Evolutionary conservation across 1,284 basidiomycete genomes (phyloP).

Genomic region (Ganoderma lucidum): DNA sequence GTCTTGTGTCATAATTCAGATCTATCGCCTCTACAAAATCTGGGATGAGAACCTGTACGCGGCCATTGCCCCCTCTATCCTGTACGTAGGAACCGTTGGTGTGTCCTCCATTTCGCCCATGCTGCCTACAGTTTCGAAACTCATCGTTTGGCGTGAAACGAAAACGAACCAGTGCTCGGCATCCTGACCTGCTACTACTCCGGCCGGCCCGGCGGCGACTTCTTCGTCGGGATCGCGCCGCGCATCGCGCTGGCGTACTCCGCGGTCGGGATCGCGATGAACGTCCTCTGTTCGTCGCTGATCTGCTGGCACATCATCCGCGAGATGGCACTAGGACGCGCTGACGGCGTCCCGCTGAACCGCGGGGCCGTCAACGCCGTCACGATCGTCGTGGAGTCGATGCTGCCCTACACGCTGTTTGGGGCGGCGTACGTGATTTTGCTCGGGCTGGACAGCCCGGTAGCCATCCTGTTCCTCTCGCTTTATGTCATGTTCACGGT

Average conservation of each 20-base stretch:
- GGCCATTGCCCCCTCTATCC: conserved; percentile 5
- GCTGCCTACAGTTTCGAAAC: background rate
- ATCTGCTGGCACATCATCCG: conserved; percentile 28
- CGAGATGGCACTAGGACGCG: background rate
- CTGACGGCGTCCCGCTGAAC: background rate
- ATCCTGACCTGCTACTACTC: conserved; percentile 18
- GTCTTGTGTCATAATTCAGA: background rate
- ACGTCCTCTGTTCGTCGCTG: conserved; percentile 24
- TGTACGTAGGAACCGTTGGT: conserved; percentile 25
- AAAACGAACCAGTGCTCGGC: conserved; percentile 5
- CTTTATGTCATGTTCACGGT: conserved; percentile 34
- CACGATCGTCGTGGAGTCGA: conserved; percentile 26
- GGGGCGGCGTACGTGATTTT: conserved; percentile 27
- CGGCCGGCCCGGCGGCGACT: conserved; percentile 19
- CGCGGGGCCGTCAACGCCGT: background rate
- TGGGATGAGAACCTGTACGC: conserved; percentile 15
- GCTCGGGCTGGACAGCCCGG: conserved; percentile 25
- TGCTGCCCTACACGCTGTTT: conserved; percentile 29
- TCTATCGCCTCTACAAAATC: conserved; percentile 24
- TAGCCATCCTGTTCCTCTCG: conserved; percentile 27
- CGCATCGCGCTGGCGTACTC: conserved; percentile 24
- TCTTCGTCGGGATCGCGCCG: conserved; percentile 23
- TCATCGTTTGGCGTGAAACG: background rate
- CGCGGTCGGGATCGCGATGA: conserved; percentile 21
- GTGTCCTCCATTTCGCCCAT: background rate